Base-by-base conservation (phyloP, 768 basidiomycete genomes). In the Inosperma sp. region DNA sequence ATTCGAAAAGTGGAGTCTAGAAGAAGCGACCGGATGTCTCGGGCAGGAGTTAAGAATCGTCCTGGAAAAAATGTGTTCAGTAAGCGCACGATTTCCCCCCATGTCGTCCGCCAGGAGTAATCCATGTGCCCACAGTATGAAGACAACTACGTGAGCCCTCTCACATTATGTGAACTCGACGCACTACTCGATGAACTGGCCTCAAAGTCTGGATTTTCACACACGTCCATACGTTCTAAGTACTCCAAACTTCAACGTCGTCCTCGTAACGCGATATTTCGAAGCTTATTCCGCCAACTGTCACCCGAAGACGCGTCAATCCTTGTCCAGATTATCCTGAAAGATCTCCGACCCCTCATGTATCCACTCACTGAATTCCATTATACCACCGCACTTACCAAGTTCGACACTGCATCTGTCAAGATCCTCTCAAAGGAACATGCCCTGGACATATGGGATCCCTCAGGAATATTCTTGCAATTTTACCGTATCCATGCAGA, bases 321-420 rank as follows among this genome's bases (percentile, higher is more conserved):
- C 54, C 70, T 94, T 41, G 86, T 87, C 0, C 93, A 97, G 60
- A 84, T 95, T 55, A 87, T 97, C 52, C 77, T 95, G 29, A 88
- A 87, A 55, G 93, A 97, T 63, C 69, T 97, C 0, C 78, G 84
- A 23, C 91, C 92, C 7, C 63, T 94, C 1, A 63, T 93, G 1
- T 88, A 88, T 56, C 85, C 89, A 3, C 69, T 85, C 0, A 75
- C 76, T 12, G 72, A 68, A 26, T 70, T 65, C 17, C 75, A 78
- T 62, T 75, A 77, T 58, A 76, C 72, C 17, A 65, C 65, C 21
- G 77, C 78, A 33, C 63, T 91, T 37, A 68, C 72, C 42, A 61
- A 76, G 48, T 82, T 77, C 68, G 83, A 88, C 57, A 70, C 76
- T 41, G 69, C 73, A 17, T 73, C 86, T 12, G 72, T 83, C 53